Evolutionary conservation across 176 grass and related monocot genomes (phyloP), one percentile per base, ranked within the genome.

Genomic region (Phoenix roebelenii): DNA sequence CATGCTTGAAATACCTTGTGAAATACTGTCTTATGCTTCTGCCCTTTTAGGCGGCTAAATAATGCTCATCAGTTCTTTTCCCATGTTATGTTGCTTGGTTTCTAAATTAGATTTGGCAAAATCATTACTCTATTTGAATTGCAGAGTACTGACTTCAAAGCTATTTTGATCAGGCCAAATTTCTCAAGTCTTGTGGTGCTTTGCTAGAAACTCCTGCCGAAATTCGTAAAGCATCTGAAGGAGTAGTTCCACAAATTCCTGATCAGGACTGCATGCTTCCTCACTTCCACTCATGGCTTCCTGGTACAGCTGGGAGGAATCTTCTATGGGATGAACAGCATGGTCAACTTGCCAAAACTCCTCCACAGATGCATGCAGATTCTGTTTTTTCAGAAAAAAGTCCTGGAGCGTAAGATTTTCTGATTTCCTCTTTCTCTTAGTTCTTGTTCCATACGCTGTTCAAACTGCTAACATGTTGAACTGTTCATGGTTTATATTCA

Each of bases 141-240:
- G 9, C 35, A 14, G 49, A 35, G 20, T 7, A 67, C 60, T 86
- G 55, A 74, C 32, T 67, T 77, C 51, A 4, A 15, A 4, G 2
- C 35, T 44, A 3, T 35, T 77, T 53, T 54, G n/a, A 58, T 65
- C 63, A 90, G 87, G 58, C 30, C 29, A 51, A 25, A 52, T 59
- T 59, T n/a, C 64, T 66, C 15, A 62, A 71, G 54, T 29, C 39
- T 16, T 29, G 25, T 24, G 72, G 19, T 60, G 49, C 59, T 32
- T 20, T 74, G 18, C 16, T 71, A 26, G 54, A 77, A 74, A 76
- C 64, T 63, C 58, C 75, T 70, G 71, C 60, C 24, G 72, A 79
- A 70, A 79, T 76, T 19, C 54, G 50, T 59, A 59, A 62, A 49
- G 52, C 1, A 15, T 50, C 35, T 53, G 49, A 64, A 85, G 32